These are phyloP conservation scores for Didymella pomorum DNA, from an alignment of 2,329 filamentous ascomycete species.

Conservation along the genomic window DNA sequence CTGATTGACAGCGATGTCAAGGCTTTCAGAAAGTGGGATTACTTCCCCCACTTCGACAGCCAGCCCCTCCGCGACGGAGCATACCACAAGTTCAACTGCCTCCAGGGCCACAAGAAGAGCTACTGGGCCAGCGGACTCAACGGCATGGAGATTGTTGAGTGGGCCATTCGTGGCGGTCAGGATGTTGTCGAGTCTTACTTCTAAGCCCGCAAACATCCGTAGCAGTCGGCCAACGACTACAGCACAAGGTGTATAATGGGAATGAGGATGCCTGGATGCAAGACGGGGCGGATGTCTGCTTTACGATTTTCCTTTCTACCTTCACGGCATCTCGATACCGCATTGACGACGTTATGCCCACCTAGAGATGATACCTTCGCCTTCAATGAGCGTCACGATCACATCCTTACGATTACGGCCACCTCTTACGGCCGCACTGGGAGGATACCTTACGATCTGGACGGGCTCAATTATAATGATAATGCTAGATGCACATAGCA, in stretches of 20 bases:
- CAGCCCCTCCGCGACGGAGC: constrained; percentile 38
- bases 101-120: constrained; percentile 50
- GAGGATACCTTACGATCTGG: constrained; percentile 11
- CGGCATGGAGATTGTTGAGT: constrained; percentile 52
- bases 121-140: constrained; percentile 49
- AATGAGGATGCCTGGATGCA: not conserved
- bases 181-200: constrained; percentile 49
- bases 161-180: constrained; percentile 46
- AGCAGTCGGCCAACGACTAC: not conserved
- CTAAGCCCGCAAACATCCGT: constrained; percentile 16
- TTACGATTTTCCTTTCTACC: constrained; percentile 25
- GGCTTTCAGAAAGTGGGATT: constrained; percentile 51
- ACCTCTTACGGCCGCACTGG: constrained; percentile 13
- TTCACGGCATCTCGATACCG: constrained; percentile 14
- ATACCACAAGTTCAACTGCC: constrained; percentile 42
- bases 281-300: constrained; percentile 3
- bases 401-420: constrained; percentile 30
- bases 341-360: constrained; percentile 26
- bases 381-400: constrained; percentile 43
- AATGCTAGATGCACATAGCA: constrained; percentile 25
- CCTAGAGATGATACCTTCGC: constrained; percentile 37
- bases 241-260: not conserved
- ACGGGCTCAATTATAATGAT: constrained; percentile 25
- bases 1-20: constrained; percentile 38
- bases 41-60: constrained; percentile 49